Evolutionary conservation across 2,329 filamentous ascomycete species (phyloP), one percentile per base, ranked within the genome.

Genomic region (Fusarium nygamai): DNA sequence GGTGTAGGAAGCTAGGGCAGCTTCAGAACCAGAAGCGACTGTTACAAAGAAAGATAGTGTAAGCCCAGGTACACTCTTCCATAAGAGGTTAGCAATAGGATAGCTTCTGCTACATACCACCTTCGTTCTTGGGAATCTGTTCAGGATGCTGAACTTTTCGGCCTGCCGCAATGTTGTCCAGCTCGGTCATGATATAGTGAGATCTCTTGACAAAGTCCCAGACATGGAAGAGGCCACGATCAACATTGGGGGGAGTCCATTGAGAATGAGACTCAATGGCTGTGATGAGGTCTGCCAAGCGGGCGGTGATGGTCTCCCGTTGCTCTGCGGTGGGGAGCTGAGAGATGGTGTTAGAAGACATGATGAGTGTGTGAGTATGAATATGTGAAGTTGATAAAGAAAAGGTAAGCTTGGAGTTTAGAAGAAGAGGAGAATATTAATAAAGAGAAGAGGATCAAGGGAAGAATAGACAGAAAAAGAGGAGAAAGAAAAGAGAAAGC

Each of bases 121-220:
- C 69, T 17, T 75, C 59, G 27, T 80, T 75, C 51, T 71, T 76
- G 31, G 78, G 78, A 43, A 85, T 82, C 71, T 85, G 82, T 14
- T 81, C 77, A 4, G 82, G 83, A 22, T 82, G 74, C 67, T 77
- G 71, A 38, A 84, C 61, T 20, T 79, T 75, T 53, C 75, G 71
- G 20, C 83, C 82, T 31, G 77, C 77, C 24, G 78, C 76, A 60
- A 84, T 81, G 47, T 83, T 83, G 24, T 85, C 82, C 31, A 85
- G 78, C 78, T 85, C 83, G 12, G 78, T 79, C 71, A 84, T 80
- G 78, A 85, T 84, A 69, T 85, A 85, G 43, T 80, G 75, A n/a
- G 82, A 83, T 41, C 83, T 81, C 65, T 78, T 81, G 51, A 82
- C 81, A 72, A 85, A 86, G 71, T 85, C 83, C 82, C 82, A 86